Evolutionary conservation across 129 eudicot species (phyloP), one percentile per base, ranked within the genome.

Genomic region (Logfia minima): DNA sequence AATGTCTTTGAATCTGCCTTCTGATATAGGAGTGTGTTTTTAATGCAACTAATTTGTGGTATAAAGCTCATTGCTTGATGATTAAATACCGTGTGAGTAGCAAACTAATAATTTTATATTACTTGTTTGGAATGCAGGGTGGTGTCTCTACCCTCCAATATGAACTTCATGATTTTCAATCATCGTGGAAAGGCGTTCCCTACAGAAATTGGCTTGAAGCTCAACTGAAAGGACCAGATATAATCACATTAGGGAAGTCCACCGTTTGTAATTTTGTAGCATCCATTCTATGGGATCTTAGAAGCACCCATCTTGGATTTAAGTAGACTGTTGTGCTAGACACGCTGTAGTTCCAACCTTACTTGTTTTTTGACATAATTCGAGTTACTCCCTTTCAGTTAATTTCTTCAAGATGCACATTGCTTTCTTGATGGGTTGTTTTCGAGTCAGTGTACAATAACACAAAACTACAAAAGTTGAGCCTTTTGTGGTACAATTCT

Each of bases 151-250:
- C 90, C 97, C 10, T 82, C 90, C 10, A 91, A 93, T 75, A 80
- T 89, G 86, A 96, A 89, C 83, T 93, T 88, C 73, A 93, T 91
- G 96, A 93, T 89, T 67, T 93, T 93, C 82, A 93, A 93, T 77
- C 97, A 93, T 62, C 97, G 98, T 70, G 98, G 98, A 79, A 93
- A 79, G 83, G 92, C 90, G 18, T 84, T 88, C 77, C 89, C 88
- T 52, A 41, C 88, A 80, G 91, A 83, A 65, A 68, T 72, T 13
- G 89, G 86, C 55, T 60, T 86, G 68, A 93, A 93, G 86, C 83
- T 90, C 55, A 92, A 86, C 71, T 91, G 81, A 90, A 73, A 68
- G 48, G 67, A 14, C 6, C 17, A 19, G 73, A 29, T 1, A 37
- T 31, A 6, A 71, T 34, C 66, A 53, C 18, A 4, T 22, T 32